Evolutionary conservation across 352 stramenopile species (phyloP).

Genomic region (Pelagophyceae sp.): DNA sequence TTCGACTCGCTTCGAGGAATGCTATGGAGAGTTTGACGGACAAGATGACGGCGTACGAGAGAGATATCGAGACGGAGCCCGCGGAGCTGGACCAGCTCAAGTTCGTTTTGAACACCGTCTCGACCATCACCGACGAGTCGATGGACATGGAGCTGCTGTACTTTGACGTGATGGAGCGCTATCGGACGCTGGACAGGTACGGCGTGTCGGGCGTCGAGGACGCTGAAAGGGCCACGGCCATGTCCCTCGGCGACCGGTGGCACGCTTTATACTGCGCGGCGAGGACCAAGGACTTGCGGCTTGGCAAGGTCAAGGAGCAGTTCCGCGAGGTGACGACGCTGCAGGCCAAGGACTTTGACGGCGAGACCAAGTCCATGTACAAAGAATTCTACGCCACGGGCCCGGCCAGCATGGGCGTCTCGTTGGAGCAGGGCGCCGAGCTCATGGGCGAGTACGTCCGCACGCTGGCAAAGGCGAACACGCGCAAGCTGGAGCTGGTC

Average conservation of each 20-base stretch:
- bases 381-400: constrained; percentile 69
- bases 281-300: constrained; percentile 81
- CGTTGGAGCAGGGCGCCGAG: constrained; percentile 61
- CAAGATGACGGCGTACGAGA: constrained; percentile 58
- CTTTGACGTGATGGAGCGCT: constrained; percentile 79
- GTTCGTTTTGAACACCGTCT: constrained; percentile 81
- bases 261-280: constrained; percentile 59
- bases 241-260: constrained; percentile 70
- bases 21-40: constrained; percentile 59
- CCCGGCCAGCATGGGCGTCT: constrained; percentile 61
- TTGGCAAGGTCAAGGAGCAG: constrained; percentile 83
- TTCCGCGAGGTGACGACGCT: constrained; percentile 84
- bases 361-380: constrained; percentile 69
- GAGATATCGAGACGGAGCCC: constrained; percentile 62
- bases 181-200: constrained; percentile 69
- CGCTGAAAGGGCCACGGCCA: constrained; percentile 62
- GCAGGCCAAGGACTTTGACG: constrained; percentile 70
- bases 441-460: constrained; percentile 71
- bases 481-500: constrained; percentile 65
- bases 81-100: constrained; percentile 83
- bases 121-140: constrained; percentile 62
- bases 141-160: constrained; percentile 90
- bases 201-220: constrained; percentile 51
- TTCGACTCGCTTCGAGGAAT: constrained; percentile 70
- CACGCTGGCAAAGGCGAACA: constrained; percentile 61